Evolutionary conservation across 371 early-diverging fungal genomes (phyloP).

Genomic region (Mucor racemosus): DNA sequence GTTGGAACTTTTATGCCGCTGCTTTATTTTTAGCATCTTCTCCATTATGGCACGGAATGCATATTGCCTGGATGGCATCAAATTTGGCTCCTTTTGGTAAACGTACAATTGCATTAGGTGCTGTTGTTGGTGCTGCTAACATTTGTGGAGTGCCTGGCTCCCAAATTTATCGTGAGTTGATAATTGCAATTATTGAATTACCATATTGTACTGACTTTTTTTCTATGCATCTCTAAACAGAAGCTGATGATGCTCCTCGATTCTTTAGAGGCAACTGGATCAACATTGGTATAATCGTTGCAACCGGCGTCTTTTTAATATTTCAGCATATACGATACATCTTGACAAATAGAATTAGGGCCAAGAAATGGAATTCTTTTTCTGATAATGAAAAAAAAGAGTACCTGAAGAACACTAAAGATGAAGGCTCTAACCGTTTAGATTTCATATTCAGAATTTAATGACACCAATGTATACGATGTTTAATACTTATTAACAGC

Average conservation of each 20-base stretch:
- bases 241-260: constrained; percentile 39
- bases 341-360: constrained; percentile 37
- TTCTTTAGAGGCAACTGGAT: constrained; percentile 48
- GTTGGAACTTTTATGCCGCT: constrained; percentile 41
- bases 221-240: background rate
- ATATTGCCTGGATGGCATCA: constrained; percentile 59
- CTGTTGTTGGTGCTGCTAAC: constrained; percentile 52
- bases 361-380: constrained; percentile 36
- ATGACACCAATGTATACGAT: background rate
- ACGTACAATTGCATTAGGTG: constrained; percentile 48
- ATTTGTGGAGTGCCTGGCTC: constrained; percentile 47
- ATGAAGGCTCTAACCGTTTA: constrained; percentile 41
- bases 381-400: constrained; percentile 33
- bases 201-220: too few relatives aligned
- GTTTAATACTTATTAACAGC: too few relatives aligned
- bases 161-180: constrained; percentile 38
- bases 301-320: constrained; percentile 20
- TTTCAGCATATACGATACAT: constrained; percentile 33
- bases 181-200: background rate
- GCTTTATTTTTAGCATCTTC: constrained; percentile 23
- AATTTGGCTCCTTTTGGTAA: constrained; percentile 57
- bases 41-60: constrained; percentile 55
- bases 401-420: constrained; percentile 34
- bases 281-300: constrained; percentile 21
- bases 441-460: constrained; percentile 42